Evolutionary conservation across 1,139 yeast species (phyloP).

Genomic region (Saccharomyces hybrid): DNA sequence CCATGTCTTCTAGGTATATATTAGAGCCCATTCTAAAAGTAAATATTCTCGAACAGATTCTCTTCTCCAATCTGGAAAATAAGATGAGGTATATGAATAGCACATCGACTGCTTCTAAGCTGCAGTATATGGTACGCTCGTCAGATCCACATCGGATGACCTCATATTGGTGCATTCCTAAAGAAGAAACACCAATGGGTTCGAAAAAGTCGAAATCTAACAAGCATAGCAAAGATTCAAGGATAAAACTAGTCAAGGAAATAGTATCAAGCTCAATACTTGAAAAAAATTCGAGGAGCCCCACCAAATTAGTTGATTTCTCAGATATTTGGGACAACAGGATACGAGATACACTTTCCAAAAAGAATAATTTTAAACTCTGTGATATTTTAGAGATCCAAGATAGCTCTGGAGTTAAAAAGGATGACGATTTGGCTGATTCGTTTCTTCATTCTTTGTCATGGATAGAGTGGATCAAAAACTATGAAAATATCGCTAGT

Average conservation of each 20-base stretch:
- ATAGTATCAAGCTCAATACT: slow-evolving; percentile 1
- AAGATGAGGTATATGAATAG: slow-evolving; percentile 26
- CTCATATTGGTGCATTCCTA: slow-evolving; percentile 32
- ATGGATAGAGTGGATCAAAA: slow-evolving; percentile 40
- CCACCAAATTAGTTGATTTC: slow-evolving; percentile 3
- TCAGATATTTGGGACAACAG: slow-evolving; percentile 27
- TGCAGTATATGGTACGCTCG: slow-evolving; percentile 20
- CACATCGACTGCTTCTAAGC: slow-evolving; percentile 11
- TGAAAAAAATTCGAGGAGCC: slow-evolving; percentile 8
- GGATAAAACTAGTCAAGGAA: slow-evolving; percentile 6
- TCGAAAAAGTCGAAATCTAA: slow-evolving; percentile 5
- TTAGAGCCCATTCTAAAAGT: slow-evolving; percentile 46
- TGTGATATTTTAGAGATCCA: slow-evolving; percentile 15
- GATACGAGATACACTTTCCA: slow-evolving; percentile 31
- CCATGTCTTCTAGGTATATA: slow-evolving; percentile 39
- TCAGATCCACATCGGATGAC: slow-evolving; percentile 39
- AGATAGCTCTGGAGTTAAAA: slow-evolving; percentile 27
- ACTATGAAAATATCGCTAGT: slow-evolving; percentile 9
- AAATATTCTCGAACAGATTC: slow-evolving; percentile 46
- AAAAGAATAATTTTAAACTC: slow-evolving; percentile 10
- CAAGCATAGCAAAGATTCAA: slow-evolving; percentile 3
- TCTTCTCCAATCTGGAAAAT: slow-evolving; percentile 34
- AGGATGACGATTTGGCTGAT: slow-evolving; percentile 57
- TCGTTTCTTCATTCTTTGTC: slow-evolving; percentile 51
- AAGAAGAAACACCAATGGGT: slow-evolving; percentile 1